phyloP scores from a whole-genome alignment of 176 grass and related monocot genomes.

The Microstegium vimineum region DNA sequence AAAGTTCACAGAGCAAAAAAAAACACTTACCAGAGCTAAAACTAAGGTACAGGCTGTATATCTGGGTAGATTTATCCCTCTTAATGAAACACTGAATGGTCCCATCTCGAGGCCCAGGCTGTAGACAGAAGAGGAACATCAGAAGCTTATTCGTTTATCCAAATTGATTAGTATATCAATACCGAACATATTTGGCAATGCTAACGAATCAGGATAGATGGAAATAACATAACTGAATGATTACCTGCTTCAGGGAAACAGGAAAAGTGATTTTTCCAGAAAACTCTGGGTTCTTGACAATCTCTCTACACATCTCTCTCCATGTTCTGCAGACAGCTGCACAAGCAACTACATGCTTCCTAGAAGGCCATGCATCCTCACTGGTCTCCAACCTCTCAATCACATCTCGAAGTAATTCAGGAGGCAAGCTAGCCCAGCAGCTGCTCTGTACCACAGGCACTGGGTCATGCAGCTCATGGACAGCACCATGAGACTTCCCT shows the following conservation, averaged over 20 bases:
- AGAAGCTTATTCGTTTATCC: background rate
- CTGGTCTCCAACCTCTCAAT: conserved; percentile 65
- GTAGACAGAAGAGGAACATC: conserved; percentile 25
- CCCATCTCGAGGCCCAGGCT: conserved; percentile 86
- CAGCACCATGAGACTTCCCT: conserved; percentile 63
- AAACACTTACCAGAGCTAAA: conserved; percentile 58
- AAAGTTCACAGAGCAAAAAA: background rate
- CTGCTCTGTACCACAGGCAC: conserved; percentile 43
- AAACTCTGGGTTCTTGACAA: conserved; percentile 49
- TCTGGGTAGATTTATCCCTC: conserved; percentile 77
- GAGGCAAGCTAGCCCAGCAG: conserved; percentile 63
- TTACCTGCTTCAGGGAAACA: conserved; percentile 66
- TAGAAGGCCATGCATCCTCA: conserved; percentile 60
- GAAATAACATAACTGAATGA: background rate
- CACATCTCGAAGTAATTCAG: conserved; percentile 65
- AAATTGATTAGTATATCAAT: background rate
- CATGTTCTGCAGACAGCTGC: conserved; percentile 69
- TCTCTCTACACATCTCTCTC: conserved; percentile 74
- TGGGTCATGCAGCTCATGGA: conserved; percentile 61
- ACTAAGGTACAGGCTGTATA: conserved; percentile 71
- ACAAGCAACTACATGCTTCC: conserved; percentile 66
- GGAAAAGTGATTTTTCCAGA: conserved; percentile 70
- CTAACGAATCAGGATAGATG: background rate
- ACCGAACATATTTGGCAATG: background rate
- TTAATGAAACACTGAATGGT: conserved; percentile 80